phyloP scores from a whole-genome alignment of 2,329 filamentous ascomycete genomes.

The Talaromyces sp. region DNA sequence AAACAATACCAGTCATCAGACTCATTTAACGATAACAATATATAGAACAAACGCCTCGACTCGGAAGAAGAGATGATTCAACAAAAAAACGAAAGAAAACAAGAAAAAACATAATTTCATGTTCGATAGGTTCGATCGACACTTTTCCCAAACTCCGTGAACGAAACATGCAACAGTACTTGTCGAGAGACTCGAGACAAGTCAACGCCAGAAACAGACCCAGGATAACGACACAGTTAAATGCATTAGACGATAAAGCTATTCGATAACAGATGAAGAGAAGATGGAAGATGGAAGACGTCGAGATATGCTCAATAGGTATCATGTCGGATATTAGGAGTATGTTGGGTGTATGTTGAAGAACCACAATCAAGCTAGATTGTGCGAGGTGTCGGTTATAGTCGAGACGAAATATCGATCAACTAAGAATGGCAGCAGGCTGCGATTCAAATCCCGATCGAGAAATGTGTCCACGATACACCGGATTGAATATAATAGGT shows the following conservation, averaged over 20 bases:
- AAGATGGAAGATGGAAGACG: conserved; percentile 2
- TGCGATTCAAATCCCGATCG: conserved; percentile 46
- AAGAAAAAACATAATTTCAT: background rate
- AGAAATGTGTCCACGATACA: conserved; percentile 34
- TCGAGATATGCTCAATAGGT: conserved; percentile 8
- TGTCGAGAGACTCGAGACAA: conserved; percentile 3
- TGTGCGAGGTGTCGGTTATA: background rate
- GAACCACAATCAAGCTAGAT: conserved; percentile 7
- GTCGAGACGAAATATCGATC: conserved; percentile 17
- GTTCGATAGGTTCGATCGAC: conserved; percentile 1
- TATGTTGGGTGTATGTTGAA: background rate
- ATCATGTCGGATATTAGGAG: conserved; percentile 12
- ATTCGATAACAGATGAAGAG: conserved; percentile 2
- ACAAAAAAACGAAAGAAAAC: conserved; percentile 18
- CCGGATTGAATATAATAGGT: conserved; percentile 41
- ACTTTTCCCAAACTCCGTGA: conserved; percentile 18
- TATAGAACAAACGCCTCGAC: conserved; percentile 21
- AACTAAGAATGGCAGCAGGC: conserved; percentile 43
- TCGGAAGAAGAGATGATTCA: conserved; percentile 19
- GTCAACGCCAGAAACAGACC: conserved; percentile 5
- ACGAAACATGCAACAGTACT: conserved; percentile 18
- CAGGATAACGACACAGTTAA: conserved; percentile 1
- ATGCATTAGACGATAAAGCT: conserved; percentile 18
- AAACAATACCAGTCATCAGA: background rate
- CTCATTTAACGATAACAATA: conserved; percentile 14